Percentiles rank a stretch among this genome's conserved stretches.
Conservation (phyloP, 2,329 filamentous ascomycete species). For the Leptosphaerulina australis region DNA sequence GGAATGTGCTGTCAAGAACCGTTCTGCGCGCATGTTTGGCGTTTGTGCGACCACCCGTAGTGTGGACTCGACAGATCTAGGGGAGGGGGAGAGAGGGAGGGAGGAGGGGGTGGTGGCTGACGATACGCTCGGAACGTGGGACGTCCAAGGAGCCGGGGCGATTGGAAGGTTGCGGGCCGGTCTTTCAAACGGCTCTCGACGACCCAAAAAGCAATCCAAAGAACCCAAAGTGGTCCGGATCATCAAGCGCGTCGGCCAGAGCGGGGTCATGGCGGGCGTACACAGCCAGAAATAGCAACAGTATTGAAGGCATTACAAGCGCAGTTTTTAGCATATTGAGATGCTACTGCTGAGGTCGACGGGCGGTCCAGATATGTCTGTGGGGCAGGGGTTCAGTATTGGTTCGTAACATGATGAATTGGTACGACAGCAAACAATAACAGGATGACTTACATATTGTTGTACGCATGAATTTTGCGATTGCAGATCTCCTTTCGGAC, state of each 20-base stretch:
- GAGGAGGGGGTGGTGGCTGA: no score
- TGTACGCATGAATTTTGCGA: conserved; percentile 72
- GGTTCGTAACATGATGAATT: conserved; percentile 30
- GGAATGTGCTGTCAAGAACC: conserved; percentile 7
- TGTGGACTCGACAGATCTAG: background rate
- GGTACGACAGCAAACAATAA: conserved; percentile 23
- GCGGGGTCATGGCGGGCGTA: conserved; percentile 21
- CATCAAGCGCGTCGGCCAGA: conserved; percentile 15
- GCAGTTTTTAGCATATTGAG: conserved; percentile 12
- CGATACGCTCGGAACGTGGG: conserved; percentile 10
- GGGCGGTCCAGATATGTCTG: conserved; percentile 57
- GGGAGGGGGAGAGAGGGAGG: no score
- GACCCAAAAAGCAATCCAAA: conserved; percentile 16
- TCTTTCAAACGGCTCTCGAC: conserved; percentile 6
- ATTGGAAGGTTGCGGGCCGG: conserved; percentile 3
- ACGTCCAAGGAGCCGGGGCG: conserved; percentile 11
- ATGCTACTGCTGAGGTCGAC: conserved; percentile 51
- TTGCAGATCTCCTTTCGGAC: conserved; percentile 73
- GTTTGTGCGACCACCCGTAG: conserved; percentile 1
- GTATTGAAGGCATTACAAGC: conserved; percentile 23
- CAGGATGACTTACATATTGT: conserved; percentile 69
- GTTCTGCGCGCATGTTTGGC: conserved; percentile 4
- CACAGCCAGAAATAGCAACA: conserved; percentile 18
- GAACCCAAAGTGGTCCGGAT: conserved; percentile 16
- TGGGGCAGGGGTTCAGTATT: conserved; percentile 40